Base-by-base conservation (phyloP, 805 yeast species). In the Middelhovenomyces tepae region DNA sequence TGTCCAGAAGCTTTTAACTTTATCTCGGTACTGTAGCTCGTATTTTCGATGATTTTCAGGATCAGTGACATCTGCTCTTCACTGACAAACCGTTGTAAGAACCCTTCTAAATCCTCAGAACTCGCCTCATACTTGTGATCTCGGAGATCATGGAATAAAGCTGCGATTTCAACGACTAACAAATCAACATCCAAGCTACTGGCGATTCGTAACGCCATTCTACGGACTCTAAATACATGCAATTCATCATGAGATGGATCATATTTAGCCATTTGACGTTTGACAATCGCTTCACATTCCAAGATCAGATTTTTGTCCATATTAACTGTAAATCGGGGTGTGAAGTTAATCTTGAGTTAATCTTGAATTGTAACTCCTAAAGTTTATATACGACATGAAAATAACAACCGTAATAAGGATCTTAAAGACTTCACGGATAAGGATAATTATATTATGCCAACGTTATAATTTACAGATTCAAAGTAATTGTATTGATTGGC, bases 191-290 rank as follows among this genome's bases (percentile, higher is more conserved):
- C 32, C 19, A 34, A 22, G 13, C 28, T 16, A 3, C 32, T 32
- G 7, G 55, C 57, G 9, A 56, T 27, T 16, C 33, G 31, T 25
- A 42, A 22, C 10, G 59, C 59, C 44, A 40, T 38, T 4, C 44
- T 32, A 7, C 48, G 43, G 17, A 56, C 60, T 15, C 60, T 50
- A 28, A 40, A 36, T 5, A 56, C 51, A 38, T 56, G 60, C 14
- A 34, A 37, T 16, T 35, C 40, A 34, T 56, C 60, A 38, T 56
- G 60, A 14, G 56, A 50, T 2, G 55, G 48, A 32, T 56, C 60
- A 29, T 43, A 49, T 22, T 28, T 30, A 10, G 34, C 28, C 59
- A 55, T 54, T 27, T 38, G 37, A 24, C 19, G 22, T 24, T 26
- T 19, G 34, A 46, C 36, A 8, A 42, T 23, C 10, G 34, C 38